A percentile compares a stretch with the other conserved stretches of the same genome.
These are phyloP conservation scores for Anthracocystis panici-leucophaei DNA, from an alignment of 1,284 basidiomycete genomes.

Conservation along the genomic window DNA sequence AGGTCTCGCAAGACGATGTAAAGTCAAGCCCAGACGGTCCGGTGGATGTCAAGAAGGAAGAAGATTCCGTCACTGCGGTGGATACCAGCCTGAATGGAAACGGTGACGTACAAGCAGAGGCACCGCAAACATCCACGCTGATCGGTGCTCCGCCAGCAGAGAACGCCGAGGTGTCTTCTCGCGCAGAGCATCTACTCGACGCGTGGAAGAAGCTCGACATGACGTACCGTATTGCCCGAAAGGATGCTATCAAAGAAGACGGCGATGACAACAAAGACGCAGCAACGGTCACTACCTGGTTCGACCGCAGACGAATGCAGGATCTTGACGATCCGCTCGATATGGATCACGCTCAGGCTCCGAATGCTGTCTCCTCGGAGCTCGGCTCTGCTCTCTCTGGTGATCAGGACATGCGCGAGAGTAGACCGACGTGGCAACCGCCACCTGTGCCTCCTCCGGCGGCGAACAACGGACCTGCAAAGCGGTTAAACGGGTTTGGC, in stretches of 20 bases:
- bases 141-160: conserved; percentile 32
- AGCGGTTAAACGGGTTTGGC: conserved; percentile 24
- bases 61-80: not conserved
- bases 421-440: conserved; percentile 36
- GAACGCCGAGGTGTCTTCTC: conserved; percentile 32
- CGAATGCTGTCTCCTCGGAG: conserved; percentile 54
- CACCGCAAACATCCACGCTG: not conserved
- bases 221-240: conserved; percentile 80
- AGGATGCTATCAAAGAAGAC: conserved; percentile 72
- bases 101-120: conserved; percentile 6
- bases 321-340: conserved; percentile 48
- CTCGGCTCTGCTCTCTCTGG: conserved; percentile 37
- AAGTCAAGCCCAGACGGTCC: conserved; percentile 1
- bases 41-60: conserved; percentile 12
- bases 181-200: conserved; percentile 75
- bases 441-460: conserved; percentile 28
- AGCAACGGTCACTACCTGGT: conserved; percentile 21
- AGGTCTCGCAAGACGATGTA: conserved; percentile 66
- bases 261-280: conserved; percentile 39
- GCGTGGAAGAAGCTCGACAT: conserved; percentile 82
- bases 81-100: not conserved
- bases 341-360: conserved; percentile 54
- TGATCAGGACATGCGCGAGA: conserved; percentile 36
- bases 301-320: conserved; percentile 42
- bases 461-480: conserved; percentile 5